Evolutionary conservation across 1,139 yeast species (phyloP).

Genomic region (Suhomyces wounanorum): DNA sequence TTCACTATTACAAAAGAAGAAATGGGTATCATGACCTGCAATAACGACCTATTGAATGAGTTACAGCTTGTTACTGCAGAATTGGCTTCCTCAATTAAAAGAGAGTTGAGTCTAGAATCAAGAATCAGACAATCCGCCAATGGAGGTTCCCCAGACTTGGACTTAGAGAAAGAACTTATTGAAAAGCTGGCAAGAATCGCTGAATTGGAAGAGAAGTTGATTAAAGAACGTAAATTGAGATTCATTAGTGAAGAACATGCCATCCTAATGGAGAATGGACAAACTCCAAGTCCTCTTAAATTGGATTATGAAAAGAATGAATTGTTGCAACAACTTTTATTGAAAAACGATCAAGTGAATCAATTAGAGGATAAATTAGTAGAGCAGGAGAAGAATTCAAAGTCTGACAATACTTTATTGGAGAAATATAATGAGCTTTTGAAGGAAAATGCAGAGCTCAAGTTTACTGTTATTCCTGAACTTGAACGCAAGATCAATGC

Average conservation of each 20-base stretch:
- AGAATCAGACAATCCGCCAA: slow-evolving; percentile 29
- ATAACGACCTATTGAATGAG: slow-evolving; percentile 59
- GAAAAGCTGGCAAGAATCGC: slow-evolving; percentile 48
- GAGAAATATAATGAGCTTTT: slow-evolving; percentile 42
- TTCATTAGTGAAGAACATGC: slow-evolving; percentile 73
- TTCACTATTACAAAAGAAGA: slow-evolving; percentile 57
- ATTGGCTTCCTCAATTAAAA: slow-evolving; percentile 66
- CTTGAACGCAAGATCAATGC: slow-evolving; percentile 32
- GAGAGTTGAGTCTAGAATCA: slow-evolving; percentile 62
- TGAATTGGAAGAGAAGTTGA: slow-evolving; percentile 57
- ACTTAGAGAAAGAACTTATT: slow-evolving; percentile 31
- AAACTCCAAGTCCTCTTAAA: slow-evolving; percentile 55
- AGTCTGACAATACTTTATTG: slow-evolving; percentile 28
- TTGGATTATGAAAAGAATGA: slow-evolving; percentile 59
- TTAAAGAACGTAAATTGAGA: slow-evolving; percentile 64
- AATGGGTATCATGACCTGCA: slow-evolving; percentile 60
- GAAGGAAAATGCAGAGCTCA: slow-evolving; percentile 46
- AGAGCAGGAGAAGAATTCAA: slow-evolving; percentile 28
- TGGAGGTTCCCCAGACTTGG: slow-evolving; percentile 5
- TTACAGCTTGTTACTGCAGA: slow-evolving; percentile 69
- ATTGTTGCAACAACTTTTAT: slow-evolving; percentile 46
- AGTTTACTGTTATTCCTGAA: slow-evolving; percentile 42
- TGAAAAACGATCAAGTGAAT: slow-evolving; percentile 49
- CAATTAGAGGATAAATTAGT: slow-evolving; percentile 46
- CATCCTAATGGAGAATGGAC: slow-evolving; percentile 55